Conservation (phyloP, 441 rosid species). For the Theobroma grandiflorum region DNA sequence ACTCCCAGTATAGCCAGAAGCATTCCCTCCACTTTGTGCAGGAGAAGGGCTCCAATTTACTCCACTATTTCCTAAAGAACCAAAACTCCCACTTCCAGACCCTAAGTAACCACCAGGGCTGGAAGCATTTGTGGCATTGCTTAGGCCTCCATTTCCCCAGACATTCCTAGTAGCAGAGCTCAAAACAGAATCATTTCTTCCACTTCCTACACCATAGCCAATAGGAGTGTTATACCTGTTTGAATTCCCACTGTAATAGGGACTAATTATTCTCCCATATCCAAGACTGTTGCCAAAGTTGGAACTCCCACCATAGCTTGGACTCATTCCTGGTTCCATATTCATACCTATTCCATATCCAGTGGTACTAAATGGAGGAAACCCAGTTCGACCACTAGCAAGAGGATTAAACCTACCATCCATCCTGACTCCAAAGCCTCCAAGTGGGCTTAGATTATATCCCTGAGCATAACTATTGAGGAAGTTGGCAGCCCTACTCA, state of each 20-base stretch:
- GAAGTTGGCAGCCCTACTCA: conserved; percentile 53
- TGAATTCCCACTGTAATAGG: conserved; percentile 52
- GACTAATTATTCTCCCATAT: conserved; percentile 53
- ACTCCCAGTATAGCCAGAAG: conserved; percentile 39
- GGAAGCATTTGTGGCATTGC: conserved; percentile 41
- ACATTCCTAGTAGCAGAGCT: conserved; percentile 55
- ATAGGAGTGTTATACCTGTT: conserved; percentile 63
- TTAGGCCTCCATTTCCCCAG: conserved; percentile 69
- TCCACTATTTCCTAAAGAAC: conserved; percentile 60
- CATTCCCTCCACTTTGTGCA: conserved; percentile 38
- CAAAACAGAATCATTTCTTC: conserved; percentile 58
- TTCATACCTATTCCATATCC: conserved; percentile 63
- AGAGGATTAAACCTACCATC: conserved; percentile 66
- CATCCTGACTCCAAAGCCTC: conserved; percentile 46
- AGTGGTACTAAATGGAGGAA: conserved; percentile 47
- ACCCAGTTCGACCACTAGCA: conserved; percentile 57
- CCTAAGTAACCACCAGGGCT: conserved; percentile 47
- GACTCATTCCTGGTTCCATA: conserved; percentile 55
- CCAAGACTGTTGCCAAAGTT: conserved; percentile 56
- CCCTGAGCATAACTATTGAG: conserved; percentile 61
- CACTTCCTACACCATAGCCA: conserved; percentile 46
- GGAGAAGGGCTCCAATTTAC: conserved; percentile 61
- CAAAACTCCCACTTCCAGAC: conserved; percentile 41
- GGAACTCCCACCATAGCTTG: conserved; percentile 50
- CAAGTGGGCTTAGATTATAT: conserved; percentile 52